Conservation (phyloP, 495 filamentous ascomycete species). For the Annulohypoxylon nitens region DNA sequence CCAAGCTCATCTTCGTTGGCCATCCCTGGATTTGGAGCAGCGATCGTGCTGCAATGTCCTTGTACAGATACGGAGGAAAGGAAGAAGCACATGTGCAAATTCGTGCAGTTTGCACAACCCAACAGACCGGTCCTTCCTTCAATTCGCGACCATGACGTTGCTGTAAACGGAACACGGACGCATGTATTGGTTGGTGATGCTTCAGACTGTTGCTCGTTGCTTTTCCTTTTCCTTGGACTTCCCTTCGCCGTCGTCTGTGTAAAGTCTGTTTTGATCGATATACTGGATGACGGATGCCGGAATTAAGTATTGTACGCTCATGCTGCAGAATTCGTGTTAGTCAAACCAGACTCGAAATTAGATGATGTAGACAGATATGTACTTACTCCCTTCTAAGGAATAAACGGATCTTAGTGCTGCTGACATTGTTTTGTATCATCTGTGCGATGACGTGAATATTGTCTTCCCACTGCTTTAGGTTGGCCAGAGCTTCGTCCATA, state of each 20-base stretch:
- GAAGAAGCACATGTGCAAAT: slow-evolving; percentile 21
- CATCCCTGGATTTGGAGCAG: slow-evolving; percentile 1
- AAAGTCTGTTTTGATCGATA: slow-evolving; percentile 80
- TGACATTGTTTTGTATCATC: slow-evolving; percentile 90
- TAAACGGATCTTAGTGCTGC: slow-evolving; percentile 87
- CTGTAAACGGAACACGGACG: slow-evolving; percentile 6
- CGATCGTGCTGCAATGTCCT: slow-evolving; percentile 9
- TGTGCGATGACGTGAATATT: slow-evolving; percentile 92
- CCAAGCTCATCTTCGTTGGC: background rate
- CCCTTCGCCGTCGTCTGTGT: slow-evolving; percentile 70
- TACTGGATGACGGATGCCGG: slow-evolving; percentile 79
- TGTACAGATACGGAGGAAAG: slow-evolving; percentile 20
- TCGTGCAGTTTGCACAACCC: slow-evolving; percentile 23
- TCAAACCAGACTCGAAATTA: slow-evolving; percentile 29
- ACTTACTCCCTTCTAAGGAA: slow-evolving; percentile 85
- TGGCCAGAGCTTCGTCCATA: slow-evolving; percentile 83
- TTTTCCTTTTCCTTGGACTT: slow-evolving; percentile 55
- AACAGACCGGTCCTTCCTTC: slow-evolving; percentile 10
- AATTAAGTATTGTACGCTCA: slow-evolving; percentile 65
- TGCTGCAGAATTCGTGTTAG: slow-evolving; percentile 29
- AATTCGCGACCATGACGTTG: slow-evolving; percentile 24
- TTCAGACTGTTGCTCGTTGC: slow-evolving; percentile 30
- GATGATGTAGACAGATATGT: slow-evolving; percentile 62
- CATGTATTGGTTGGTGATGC: background rate
- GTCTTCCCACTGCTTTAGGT: slow-evolving; percentile 72